Percentiles rank a stretch among this genome's conserved stretches.
Conservation (phyloP, 176 grass and related monocot species). For the Raddia guianensis region DNA sequence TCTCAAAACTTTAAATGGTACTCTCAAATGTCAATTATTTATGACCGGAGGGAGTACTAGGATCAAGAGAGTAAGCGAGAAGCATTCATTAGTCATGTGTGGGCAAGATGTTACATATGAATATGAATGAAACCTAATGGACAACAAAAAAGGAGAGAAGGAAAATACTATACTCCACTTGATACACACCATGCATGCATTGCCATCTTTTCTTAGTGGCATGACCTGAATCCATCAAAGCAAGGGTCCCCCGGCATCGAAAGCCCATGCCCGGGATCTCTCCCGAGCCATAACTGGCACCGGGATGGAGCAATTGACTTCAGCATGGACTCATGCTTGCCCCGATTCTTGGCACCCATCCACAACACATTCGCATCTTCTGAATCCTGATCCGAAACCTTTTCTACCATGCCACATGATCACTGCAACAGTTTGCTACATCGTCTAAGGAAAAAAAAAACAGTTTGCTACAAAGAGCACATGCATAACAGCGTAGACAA, state of each 20-base stretch:
- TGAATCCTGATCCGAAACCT: not conserved
- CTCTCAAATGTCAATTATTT: too few species aligned
- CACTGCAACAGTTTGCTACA: too few species aligned
- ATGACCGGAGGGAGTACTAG: not conserved
- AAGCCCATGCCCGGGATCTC: constrained; percentile 33
- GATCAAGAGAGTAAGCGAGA: constrained; percentile 30
- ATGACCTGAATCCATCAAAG: not conserved
- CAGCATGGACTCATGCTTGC: constrained; percentile 9
- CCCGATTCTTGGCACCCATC: not conserved
- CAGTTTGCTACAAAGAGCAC: too few species aligned
- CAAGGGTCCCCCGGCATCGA: not conserved
- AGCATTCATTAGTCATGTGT: not conserved
- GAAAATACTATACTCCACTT: not conserved
- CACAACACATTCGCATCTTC: not conserved
- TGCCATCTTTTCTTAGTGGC: not conserved
- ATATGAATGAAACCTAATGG: not conserved
- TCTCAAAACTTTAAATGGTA: too few species aligned
- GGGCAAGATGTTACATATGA: not conserved
- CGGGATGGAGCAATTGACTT: not conserved
- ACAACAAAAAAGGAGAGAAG: not conserved
- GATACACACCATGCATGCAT: not conserved
- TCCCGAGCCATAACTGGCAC: constrained; percentile 2
- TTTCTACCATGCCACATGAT: not conserved
- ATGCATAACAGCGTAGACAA: too few species aligned
- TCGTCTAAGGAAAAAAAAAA: too few species aligned